Evolutionary conservation across 2,329 filamentous ascomycete genomes (phyloP), one percentile per base, ranked within the genome.

Genomic region (Stagonosporopsis rhizophila): DNA sequence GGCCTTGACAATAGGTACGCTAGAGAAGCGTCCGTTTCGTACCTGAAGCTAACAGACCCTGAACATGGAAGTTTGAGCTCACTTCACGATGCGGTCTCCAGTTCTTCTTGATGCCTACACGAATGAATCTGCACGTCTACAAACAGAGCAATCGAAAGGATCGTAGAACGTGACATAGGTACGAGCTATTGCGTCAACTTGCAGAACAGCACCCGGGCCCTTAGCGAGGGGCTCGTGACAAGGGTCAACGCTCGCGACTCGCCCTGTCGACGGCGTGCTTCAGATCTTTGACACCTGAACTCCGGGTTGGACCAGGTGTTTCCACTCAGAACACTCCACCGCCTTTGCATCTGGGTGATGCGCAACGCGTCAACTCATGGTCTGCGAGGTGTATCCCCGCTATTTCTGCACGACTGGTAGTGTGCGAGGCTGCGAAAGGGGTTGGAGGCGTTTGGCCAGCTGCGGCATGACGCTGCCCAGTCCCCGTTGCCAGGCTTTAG

Each of bases 381-480:
- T 37, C 47, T 51, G 42, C 47, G 41, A 51, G 52, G 47, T 32
- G 38, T 23, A 44, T 44, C 47, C 45, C 39, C 52, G 41, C 32
- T 15, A 48, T 52, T 35, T 48, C 56, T 44, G 41, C 35, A 27
- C 35, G 34, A 39, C 44, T 30, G 15, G 17, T 46, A 40, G 40
- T 34, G 35, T 37, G 41, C 22, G 39, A 44, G 44, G 34, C 39
- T 42, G 56, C 46, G 30, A 56, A 64, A 66, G 62, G 61, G 61
- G 63, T 34, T 58, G 53, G 54, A 49, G 52, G 52, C 50, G 55
- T 50, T 58, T 56, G 44, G 58, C 62, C 41, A 56, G 42, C 53
- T 42, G 64, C 61, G 30, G 42, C 19, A 65, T 66, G 65, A 66
- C 62, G 64, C 60, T 59, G 54, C 59, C 65, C 62, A 66, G 63